Evolutionary conservation across 805 yeast species (phyloP).

Genomic region (Saturnispora silvae): DNA sequence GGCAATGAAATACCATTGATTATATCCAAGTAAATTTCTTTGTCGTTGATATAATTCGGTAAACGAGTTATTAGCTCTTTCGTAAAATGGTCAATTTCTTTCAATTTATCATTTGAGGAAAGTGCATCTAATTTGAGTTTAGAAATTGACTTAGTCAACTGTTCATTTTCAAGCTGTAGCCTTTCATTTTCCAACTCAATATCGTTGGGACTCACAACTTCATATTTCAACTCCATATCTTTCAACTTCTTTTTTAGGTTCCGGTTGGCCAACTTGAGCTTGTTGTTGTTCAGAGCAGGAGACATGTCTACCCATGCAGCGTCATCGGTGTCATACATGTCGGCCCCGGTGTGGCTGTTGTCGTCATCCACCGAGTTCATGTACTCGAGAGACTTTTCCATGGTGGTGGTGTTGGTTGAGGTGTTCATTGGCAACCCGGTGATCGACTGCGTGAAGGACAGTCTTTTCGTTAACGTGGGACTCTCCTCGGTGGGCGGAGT

Average conservation of each 20-base stretch:
- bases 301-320: slow-evolving; percentile 13
- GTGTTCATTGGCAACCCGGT: slow-evolving; percentile 7
- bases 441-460: slow-evolving; percentile 20
- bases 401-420: slow-evolving; percentile 1
- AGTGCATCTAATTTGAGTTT: slow-evolving; percentile 7
- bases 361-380: slow-evolving; percentile 8
- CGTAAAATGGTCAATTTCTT: slow-evolving; percentile 3
- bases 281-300: slow-evolving; percentile 8
- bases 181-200: slow-evolving; percentile 11
- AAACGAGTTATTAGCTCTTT: slow-evolving; percentile 8
- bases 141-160: slow-evolving; percentile 9
- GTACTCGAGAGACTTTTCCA: not conserved
- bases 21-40: slow-evolving; percentile 4
- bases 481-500: slow-evolving; percentile 2
- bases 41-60: slow-evolving; percentile 10
- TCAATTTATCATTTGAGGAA: slow-evolving; percentile 3
- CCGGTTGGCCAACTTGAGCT: slow-evolving; percentile 12
- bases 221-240: slow-evolving; percentile 14
- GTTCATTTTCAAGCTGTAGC: slow-evolving; percentile 9
- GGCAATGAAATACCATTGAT: slow-evolving; percentile 7
- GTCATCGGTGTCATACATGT: slow-evolving; percentile 9
- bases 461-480: slow-evolving; percentile 8
- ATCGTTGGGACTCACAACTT: slow-evolving; percentile 10
- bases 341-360: slow-evolving; percentile 2
- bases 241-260: slow-evolving; percentile 10